Evolutionary conservation across 192 early-diverging fungal genomes (phyloP).

Genomic region (Spinellus fusiger): DNA sequence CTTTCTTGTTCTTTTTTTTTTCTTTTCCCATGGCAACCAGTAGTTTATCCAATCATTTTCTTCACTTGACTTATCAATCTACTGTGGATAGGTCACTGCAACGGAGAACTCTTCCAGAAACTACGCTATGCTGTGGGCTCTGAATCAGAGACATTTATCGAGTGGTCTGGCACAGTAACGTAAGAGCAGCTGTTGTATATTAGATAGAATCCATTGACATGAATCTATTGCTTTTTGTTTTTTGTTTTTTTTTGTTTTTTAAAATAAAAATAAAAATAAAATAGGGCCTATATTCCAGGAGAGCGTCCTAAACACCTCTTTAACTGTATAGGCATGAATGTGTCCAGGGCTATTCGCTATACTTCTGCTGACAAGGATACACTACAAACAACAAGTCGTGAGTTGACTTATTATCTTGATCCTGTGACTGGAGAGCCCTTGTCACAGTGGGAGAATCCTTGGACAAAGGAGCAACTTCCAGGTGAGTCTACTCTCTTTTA

Average conservation of each 20-base stretch:
- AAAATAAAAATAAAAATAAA: neutral
- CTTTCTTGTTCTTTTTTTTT: too few species aligned
- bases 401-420: conserved; percentile 15
- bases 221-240: neutral
- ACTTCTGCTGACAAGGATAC: neutral
- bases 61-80: too few species aligned
- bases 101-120: too few species aligned
- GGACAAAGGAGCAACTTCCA: conserved; percentile 6
- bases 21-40: too few species aligned
- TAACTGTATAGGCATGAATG: conserved; percentile 15
- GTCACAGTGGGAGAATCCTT: conserved; percentile 9
- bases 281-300: conserved; percentile 7
- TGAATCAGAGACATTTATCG: too few species aligned
- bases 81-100: too few species aligned
- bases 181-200: too few species aligned
- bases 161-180: too few species aligned
- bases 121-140: too few species aligned
- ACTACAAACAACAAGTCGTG: conserved; percentile 4
- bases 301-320: conserved; percentile 10
- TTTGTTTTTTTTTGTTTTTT: neutral
- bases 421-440: conserved; percentile 7
- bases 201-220: too few species aligned
- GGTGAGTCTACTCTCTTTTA: neutral
- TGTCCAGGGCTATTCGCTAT: neutral
- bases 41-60: too few species aligned